Base-by-base conservation (phyloP, 108 stramenopile genomes). In the Pseudonitzschia multistriata region DNA sequence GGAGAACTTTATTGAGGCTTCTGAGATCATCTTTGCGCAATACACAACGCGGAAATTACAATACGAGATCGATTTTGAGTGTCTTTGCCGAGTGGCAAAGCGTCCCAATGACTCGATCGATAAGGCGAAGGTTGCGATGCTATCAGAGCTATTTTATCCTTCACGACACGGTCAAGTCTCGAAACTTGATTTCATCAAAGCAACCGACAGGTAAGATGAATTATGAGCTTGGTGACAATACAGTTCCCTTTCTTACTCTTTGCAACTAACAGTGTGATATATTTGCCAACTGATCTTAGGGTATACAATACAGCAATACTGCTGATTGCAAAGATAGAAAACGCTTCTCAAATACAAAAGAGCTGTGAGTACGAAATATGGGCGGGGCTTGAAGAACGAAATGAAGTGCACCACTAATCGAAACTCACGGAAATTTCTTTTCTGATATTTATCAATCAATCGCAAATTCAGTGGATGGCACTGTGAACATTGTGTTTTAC, bases 271-370 rank as follows among this genome's bases (percentile, higher is more conserved):
- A 61, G 10, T 56, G 22, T 61, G 59, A 55, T 67, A 52, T 13
- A 50, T 80, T 65, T 49, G 3, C 10, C 49, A n/a, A 6, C 29
- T 39, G 61, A 47, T 25, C 78, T 79, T 35, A 65, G 71, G 21
- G 78, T 93, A 8, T 93, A 89, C 74, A 90, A 93, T 56, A 49
- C 74, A 63, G 60, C 85, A 11, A 70, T 84, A 34, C 47, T 90
- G 33, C 72, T 93, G 7, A 57, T 84, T 28, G 88, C 86, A n/a
- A 79, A 78, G 19, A 81, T 90, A 56, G 54, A 62, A 21, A 88
- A 86, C 62, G 74, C 83, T 48, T 74, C 74, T 8, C 66, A 73
- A 47, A 77, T 91, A 22, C 76, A 87, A 50, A 68, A 71, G 37
- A 80, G 82, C n/a, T 67, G 74, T 74, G 67, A 67, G 74, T 68